Evolutionary conservation across 164 flowering plant genomes (phyloP), one percentile per base, ranked within the genome.

Genomic region (Tetrastigma voinierianum): DNA sequence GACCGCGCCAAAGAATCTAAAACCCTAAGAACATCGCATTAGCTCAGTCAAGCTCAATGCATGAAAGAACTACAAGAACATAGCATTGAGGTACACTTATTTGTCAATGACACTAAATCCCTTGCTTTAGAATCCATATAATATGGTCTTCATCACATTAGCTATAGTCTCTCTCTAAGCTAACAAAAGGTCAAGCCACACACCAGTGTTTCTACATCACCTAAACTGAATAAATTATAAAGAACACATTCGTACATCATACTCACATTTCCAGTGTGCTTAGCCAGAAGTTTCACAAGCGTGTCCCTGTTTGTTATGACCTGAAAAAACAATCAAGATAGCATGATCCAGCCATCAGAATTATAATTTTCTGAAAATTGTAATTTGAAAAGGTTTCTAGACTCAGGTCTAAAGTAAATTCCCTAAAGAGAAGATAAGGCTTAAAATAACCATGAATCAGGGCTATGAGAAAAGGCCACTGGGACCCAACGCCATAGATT

Each of bases 31-130:
- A 46, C 18, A 24, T 46, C 65, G 67, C 40, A 12, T 49, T n/a
- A 25, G 54, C 23, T 70, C 0, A 25, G 61, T 61, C 47, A 23
- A 47, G 21, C n/a, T 40, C 53, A 21, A 10, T 13, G 11, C 20
- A 49, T 10, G 23, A 60, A 46, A 55, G 32, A 51, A 49, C 53
- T 16, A 45, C 13, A 52, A 47, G 9, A 53, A 25, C 58, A 10
- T 15, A 19, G 2, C 17, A 11, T 51, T 9, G 6, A 57, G n/a
- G 3, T 62, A 7, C 40, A 53, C 64, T 64, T 67, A 86, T 98
- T 84, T 87, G 83, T 96, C 99, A 67, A 92, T 74, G 73, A 96
- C 95, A 46, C 99, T 98, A 74, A 93, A 96, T 61, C 87, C 87
- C 77, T 71, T 77, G 51, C 98, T 98, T 70, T 21, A 6, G 92